phyloP scores from a whole-genome alignment of 345 rosid species.

The Salix caprea region DNA sequence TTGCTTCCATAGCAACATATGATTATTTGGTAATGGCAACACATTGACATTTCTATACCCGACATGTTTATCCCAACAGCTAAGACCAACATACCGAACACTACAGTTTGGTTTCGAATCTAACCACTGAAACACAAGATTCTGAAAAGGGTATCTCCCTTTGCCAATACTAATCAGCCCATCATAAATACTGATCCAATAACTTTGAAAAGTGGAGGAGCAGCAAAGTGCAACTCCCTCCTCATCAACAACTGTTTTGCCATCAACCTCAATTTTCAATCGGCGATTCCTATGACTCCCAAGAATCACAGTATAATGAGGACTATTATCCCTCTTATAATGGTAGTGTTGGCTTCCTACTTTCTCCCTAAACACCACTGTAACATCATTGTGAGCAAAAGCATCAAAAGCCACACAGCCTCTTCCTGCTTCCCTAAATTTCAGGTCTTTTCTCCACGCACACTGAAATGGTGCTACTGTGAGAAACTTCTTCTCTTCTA shows the following conservation, averaged over 20 bases:
- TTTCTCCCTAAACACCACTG: conserved; percentile 90
- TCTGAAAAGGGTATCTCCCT: conserved; percentile 96
- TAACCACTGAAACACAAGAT: conserved; percentile 82
- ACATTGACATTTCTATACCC: conserved; percentile 92
- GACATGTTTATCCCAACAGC: conserved; percentile 97
- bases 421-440: conserved; percentile 83
- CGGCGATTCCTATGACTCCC: conserved; percentile 91
- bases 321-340: conserved; percentile 81
- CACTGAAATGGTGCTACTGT: conserved; percentile 98
- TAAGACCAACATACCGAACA: conserved; percentile 78
- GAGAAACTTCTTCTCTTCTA: conserved; percentile 54
- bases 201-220: conserved; percentile 78
- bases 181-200: conserved; percentile 90
- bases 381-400: conserved; percentile 89
- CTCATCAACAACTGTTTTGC: conserved; percentile 73
- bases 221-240: conserved; percentile 73
- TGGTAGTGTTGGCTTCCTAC: conserved; percentile 92
- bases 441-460: conserved; percentile 94
- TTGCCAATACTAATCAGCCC: conserved; percentile 84
- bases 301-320: conserved; percentile 90
- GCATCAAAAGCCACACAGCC: conserved; percentile 98
- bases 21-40: conserved; percentile 73
- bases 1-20: conserved; percentile 79
- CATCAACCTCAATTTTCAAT: conserved; percentile 88
- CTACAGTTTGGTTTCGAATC: conserved; percentile 78